These are phyloP conservation scores for Leptoxyphium fumago DNA, from an alignment of 2,329 filamentous ascomycete species.

Conservation along the genomic window DNA sequence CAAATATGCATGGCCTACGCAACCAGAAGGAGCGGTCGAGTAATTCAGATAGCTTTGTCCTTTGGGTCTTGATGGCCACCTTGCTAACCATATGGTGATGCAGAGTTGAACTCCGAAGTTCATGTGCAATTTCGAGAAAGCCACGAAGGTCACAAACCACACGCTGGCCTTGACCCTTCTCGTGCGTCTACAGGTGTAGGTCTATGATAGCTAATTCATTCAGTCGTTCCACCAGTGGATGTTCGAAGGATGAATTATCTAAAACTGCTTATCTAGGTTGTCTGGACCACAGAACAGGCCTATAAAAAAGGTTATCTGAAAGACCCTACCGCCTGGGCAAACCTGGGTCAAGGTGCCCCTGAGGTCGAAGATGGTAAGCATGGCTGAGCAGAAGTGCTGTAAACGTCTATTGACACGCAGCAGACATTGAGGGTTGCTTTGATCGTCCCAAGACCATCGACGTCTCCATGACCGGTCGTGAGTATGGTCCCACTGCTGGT, in stretches of 20 bases:
- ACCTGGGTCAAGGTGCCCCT: slow-evolving; percentile 83
- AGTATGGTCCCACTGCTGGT: slow-evolving; percentile 85
- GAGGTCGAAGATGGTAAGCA: slow-evolving; percentile 77
- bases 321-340: slow-evolving; percentile 72
- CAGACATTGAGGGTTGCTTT: slow-evolving; percentile 77
- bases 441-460: slow-evolving; percentile 65
- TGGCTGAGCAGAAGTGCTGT: slow-evolving; percentile 65
- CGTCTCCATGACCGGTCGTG: slow-evolving; percentile 61
- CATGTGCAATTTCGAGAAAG: slow-evolving; percentile 80
- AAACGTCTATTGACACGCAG: slow-evolving; percentile 16
- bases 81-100: background rate
- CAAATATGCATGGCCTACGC: background rate
- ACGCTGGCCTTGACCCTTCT: slow-evolving; percentile 78
- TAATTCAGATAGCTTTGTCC: no score
- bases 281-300: slow-evolving; percentile 83
- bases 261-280: slow-evolving; percentile 29
- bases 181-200: slow-evolving; percentile 68
- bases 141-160: slow-evolving; percentile 79
- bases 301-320: slow-evolving; percentile 77
- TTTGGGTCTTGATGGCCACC: no score
- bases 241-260: background rate
- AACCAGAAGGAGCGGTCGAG: background rate
- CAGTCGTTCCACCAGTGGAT: background rate
- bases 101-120: slow-evolving; percentile 69
- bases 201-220: background rate